Evolutionary conservation across 2,329 filamentous ascomycete genomes (phyloP), one percentile per base, ranked within the genome.

Genomic region (Aspergillus ochraceoroseus): DNA sequence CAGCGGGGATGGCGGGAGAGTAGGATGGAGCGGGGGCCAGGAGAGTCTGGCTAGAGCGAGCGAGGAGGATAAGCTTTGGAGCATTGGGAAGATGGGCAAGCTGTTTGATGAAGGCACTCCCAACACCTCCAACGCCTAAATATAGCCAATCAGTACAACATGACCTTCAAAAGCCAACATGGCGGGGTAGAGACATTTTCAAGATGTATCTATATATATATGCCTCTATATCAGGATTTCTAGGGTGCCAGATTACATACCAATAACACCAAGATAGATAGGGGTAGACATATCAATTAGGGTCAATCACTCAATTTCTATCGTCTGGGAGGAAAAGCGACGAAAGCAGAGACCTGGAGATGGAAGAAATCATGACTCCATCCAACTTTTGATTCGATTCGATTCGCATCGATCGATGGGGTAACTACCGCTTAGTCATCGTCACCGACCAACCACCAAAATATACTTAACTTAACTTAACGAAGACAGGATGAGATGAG

Each of bases 61-160:
- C 82, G 54, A 95, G 81, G 68, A 94, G 86, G 71, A 89, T 79
- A 38, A 96, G 80, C 43, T 77, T 81, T 44, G 95, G 76, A 5
- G 79, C 76, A 28, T 83, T 77, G 26, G 80, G 80, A 47, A 83
- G 79, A 49, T 75, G 71, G 50, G 83, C 73, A 43, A 96, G 80
- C 68, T 96, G 92, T 53, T 75, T 73, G 49, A 96, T 79, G 74
- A 96, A 95, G 69, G 80, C 80, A 67, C 89, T 89, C 59, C 92
- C 92, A 47, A 96, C 92, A 51, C 90, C 90, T 54, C 92, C 92
- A 56, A 85, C 85, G 59, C 92, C 89, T 94, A 59, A 13, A 33
- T 41, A 36, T 15, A 12, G 28, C 17, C 6, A n/a, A 14, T 43
- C 13, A 27, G 18, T 20, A 26, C 13, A 9, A 35, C 7, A 19